Conservation (phyloP, 305 asterid species). For the Solanum hybrid region DNA sequence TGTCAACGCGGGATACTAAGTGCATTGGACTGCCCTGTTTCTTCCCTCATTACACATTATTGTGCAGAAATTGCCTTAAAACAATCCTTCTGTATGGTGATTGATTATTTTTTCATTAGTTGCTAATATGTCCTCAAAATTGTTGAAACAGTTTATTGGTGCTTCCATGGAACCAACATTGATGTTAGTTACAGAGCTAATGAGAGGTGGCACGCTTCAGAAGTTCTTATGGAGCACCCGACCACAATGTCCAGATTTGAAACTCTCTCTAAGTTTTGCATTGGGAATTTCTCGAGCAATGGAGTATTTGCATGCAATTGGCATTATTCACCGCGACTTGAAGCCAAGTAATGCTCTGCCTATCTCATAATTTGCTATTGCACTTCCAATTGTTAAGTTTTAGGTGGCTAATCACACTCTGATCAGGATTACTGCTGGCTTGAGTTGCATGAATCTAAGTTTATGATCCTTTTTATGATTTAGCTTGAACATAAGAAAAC, state of each 20-base stretch:
- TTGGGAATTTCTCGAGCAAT: slow-evolving; percentile 51
- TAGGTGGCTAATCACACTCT: background rate
- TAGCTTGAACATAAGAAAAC: background rate
- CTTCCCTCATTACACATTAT: background rate
- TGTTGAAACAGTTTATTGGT: slow-evolving; percentile 43
- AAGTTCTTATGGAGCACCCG: slow-evolving; percentile 44
- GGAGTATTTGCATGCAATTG: slow-evolving; percentile 47
- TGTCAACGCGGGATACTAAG: background rate
- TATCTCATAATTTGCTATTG: background rate
- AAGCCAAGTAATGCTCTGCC: slow-evolving; percentile 43
- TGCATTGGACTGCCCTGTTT: background rate
- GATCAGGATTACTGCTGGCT: background rate
- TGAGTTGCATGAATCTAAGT: background rate
- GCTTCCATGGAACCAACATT: slow-evolving; percentile 36
- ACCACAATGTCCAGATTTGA: slow-evolving; percentile 41
- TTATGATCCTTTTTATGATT: slow-evolving; percentile 1
- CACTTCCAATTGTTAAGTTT: slow-evolving; percentile 5
- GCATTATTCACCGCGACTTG: slow-evolving; percentile 58
- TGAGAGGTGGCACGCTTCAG: slow-evolving; percentile 62
- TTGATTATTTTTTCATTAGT: background rate
- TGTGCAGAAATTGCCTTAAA: background rate
- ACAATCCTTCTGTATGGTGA: background rate
- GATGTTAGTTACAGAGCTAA: slow-evolving; percentile 54
- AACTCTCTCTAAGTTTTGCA: slow-evolving; percentile 38
- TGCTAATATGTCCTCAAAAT: slow-evolving; percentile 7